Evolutionary conservation across 2,329 filamentous ascomycete genomes (phyloP).

Genomic region (Exophiala sideris): DNA sequence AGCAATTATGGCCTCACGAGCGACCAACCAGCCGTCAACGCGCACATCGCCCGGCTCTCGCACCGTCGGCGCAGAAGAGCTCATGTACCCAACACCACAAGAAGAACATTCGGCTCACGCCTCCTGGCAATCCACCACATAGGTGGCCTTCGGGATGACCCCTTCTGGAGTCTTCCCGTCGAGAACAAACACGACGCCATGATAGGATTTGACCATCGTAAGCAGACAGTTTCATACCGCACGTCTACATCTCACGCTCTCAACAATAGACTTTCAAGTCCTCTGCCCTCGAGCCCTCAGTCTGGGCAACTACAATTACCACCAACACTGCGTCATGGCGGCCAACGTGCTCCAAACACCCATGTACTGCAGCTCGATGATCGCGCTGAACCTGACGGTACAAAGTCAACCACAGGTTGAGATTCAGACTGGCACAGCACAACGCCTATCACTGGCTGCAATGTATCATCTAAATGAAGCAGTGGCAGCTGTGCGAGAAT

Average conservation of each 20-base stretch:
- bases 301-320: conserved; percentile 5
- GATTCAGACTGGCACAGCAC: not conserved
- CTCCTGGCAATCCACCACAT: not conserved
- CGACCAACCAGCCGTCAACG: conserved; percentile 4
- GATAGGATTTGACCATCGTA: conserved; percentile 3
- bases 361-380: conserved; percentile 12
- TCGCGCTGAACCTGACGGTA: conserved; percentile 4
- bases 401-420: not conserved
- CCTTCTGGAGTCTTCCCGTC: conserved; percentile 10
- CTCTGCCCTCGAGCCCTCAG: conserved; percentile 6
- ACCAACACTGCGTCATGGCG: conserved; percentile 5
- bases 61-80: too few relatives aligned
- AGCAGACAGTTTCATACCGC: not conserved
- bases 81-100: not conserved
- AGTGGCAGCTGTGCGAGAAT: conserved; percentile 1
- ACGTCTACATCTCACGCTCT: not conserved
- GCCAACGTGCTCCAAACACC: conserved; percentile 5
- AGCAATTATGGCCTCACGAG: not conserved
- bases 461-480: conserved; percentile 6
- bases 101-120: not conserved
- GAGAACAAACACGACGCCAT: conserved; percentile 4
- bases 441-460: conserved; percentile 1
- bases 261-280: conserved; percentile 4
- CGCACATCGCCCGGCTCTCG: not conserved
- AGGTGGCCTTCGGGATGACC: conserved; percentile 7